phyloP scores from a whole-genome alignment of 2,329 filamentous ascomycete species.

The Colletotrichum chrysophilum region DNA sequence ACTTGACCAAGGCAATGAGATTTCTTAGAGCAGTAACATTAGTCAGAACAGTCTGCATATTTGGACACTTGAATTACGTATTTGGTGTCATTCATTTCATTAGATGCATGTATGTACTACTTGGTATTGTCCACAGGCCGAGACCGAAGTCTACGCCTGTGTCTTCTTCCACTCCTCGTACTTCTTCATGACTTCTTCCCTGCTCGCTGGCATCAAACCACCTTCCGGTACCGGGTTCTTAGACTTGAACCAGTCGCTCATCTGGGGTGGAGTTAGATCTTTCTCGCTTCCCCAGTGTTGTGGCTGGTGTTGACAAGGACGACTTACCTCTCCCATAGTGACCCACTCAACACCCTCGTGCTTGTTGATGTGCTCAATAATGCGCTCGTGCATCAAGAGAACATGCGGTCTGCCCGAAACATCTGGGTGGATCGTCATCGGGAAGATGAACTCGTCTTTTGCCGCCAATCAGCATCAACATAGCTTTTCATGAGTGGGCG shows the following conservation, averaged over 20 bases:
- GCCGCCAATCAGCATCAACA: background rate
- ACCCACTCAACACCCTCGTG: slow-evolving; percentile 68
- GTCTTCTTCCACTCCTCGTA: slow-evolving; percentile 18
- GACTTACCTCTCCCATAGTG: slow-evolving; percentile 62
- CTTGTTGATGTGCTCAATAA: slow-evolving; percentile 71
- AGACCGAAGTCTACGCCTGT: background rate
- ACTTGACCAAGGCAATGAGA: too few relatives aligned
- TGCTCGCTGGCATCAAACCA: slow-evolving; percentile 62
- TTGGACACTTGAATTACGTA: too few relatives aligned
- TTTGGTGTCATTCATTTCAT: background rate
- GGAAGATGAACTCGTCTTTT: slow-evolving; percentile 74
- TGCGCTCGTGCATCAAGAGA: slow-evolving; percentile 73
- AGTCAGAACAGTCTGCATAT: too few relatives aligned
- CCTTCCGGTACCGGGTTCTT: slow-evolving; percentile 63
- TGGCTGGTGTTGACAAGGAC: too few relatives aligned
- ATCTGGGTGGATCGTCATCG: slow-evolving; percentile 79
- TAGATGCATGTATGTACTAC: background rate
- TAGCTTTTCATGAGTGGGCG: accelerated
- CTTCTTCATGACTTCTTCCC: slow-evolving; percentile 11
- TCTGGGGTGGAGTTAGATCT: slow-evolving; percentile 31
- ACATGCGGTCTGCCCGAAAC: slow-evolving; percentile 75
- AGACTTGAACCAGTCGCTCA: slow-evolving; percentile 75
- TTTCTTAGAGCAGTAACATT: too few relatives aligned
- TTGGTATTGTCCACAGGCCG: background rate
- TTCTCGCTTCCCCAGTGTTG: too few relatives aligned